phyloP scores from a whole-genome alignment of 805 yeast species.

The Saccharomycopsis sp. region DNA sequence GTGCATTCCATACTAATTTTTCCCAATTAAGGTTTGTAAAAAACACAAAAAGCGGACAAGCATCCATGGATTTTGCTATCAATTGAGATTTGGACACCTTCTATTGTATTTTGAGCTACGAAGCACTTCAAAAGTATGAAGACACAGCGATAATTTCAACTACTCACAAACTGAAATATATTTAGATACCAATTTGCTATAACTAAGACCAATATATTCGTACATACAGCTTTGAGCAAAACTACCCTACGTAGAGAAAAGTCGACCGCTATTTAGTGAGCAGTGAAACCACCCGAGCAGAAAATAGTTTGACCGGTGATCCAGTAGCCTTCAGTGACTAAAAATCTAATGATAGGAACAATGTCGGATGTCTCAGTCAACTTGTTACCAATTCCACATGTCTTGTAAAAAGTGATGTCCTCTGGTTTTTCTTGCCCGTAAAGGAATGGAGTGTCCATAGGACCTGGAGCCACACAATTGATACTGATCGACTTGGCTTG shows the following conservation, averaged over 20 bases:
- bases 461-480: slow-evolving; percentile 58
- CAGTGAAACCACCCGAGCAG: slow-evolving; percentile 61
- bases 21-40: not conserved
- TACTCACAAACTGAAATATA: too few species aligned
- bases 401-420: slow-evolving; percentile 48
- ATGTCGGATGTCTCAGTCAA: slow-evolving; percentile 54
- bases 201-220: too few species aligned
- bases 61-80: not conserved
- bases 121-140: too few species aligned
- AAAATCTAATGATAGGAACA: slow-evolving; percentile 54
- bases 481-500: slow-evolving; percentile 40
- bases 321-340: slow-evolving; percentile 63
- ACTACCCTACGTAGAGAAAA: too few species aligned
- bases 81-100: too few species aligned
- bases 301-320: slow-evolving; percentile 63
- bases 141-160: too few species aligned
- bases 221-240: too few species aligned
- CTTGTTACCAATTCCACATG: slow-evolving; percentile 41
- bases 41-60: not conserved
- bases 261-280: slow-evolving; percentile 38
- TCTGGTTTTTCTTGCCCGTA: slow-evolving; percentile 52
- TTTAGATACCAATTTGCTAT: too few species aligned
- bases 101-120: too few species aligned
- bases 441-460: slow-evolving; percentile 62
- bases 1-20: not conserved